Evolutionary conservation across 441 rosid species (phyloP), one percentile per base, ranked within the genome.

Genomic region (Arabidopsis hybrid): DNA sequence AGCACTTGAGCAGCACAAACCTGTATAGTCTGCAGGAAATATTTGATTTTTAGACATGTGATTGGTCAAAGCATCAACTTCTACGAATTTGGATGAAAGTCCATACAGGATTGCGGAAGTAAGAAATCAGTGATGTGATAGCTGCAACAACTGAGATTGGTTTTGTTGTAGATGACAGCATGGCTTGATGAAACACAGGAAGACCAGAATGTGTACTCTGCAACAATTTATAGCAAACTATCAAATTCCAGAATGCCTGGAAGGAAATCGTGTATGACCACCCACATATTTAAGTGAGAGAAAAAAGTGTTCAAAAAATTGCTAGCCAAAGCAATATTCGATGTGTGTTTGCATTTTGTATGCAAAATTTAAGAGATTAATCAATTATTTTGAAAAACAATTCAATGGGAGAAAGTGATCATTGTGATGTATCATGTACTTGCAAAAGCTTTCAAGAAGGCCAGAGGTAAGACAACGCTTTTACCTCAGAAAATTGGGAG

Each of bases 111-210:
- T 87, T 80, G 60, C 78, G 85, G 71, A 80, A 82, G 79, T 84
- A 92, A 53, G 98, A 92, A 66, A 85, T 81, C 88, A 95, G 82
- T 66, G 99, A 95, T 53, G 87, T 72, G 78, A 84, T 82, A 73
- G 97, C 95, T 61, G 90, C 83, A 83, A 83, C 86, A 79, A 91
- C 90, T 78, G 98, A 85, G 81, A 86, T 74, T 60, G 89, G 90
- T 83, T 90, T 89, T 52, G 85, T 80, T 66, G 89, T 83, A 60
- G 93, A 79, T 74, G 97, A 95, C 76, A 92, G 82, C 80, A 91
- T 74, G 50, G 90, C 91, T 82, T 88, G 98, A 82, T 87, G 91
- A 80, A 91, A 87, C 76, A 89, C 58, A 6, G 93, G 77, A 77
- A 88, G 81, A 79, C 82, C 82, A 58, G 85, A 76, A 51, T 86